These are phyloP conservation scores for Pistacia integerrima DNA, from an alignment of 345 rosid species.

Conservation along the genomic window DNA sequence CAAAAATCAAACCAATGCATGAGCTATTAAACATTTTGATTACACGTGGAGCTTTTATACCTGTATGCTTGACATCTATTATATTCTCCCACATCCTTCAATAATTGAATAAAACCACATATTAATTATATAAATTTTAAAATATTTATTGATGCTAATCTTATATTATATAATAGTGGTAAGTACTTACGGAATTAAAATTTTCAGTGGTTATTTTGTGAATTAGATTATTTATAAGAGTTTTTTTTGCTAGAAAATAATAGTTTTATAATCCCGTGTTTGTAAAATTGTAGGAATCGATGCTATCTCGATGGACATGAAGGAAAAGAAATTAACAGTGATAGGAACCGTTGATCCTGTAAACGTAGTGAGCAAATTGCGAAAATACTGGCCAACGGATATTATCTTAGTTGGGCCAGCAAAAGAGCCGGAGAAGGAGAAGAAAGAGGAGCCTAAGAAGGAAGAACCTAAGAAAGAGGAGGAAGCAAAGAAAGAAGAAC, in stretches of 20 bases:
- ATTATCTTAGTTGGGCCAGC: slow-evolving; percentile 81
- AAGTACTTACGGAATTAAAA: too few relatives aligned
- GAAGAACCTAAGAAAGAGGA: slow-evolving; percentile 67
- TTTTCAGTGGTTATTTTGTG: not conserved
- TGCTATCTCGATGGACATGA: slow-evolving; percentile 82
- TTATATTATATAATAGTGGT: too few relatives aligned
- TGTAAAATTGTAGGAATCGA: slow-evolving; percentile 58
- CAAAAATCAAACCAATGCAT: not conserved
- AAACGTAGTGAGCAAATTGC: slow-evolving; percentile 64
- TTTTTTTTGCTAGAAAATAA: too few relatives aligned
- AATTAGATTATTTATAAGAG: too few relatives aligned
- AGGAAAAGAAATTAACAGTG: slow-evolving; percentile 71
- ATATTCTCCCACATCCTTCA: not conserved
- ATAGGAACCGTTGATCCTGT: slow-evolving; percentile 79
- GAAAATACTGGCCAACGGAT: slow-evolving; percentile 78
- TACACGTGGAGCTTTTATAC: not conserved
- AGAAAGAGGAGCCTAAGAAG: slow-evolving; percentile 66
- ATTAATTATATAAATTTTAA: too few relatives aligned
- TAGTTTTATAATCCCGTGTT: not conserved
- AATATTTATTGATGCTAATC: too few relatives aligned
- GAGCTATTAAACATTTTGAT: not conserved
- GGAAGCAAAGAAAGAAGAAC: slow-evolving; percentile 50
- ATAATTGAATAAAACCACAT: too few relatives aligned
- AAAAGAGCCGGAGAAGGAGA: slow-evolving; percentile 80
- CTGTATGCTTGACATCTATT: not conserved